phyloP scores from a whole-genome alignment of 2,329 filamentous ascomycete genomes.

The Neoscytalidium dimidiatum region DNA sequence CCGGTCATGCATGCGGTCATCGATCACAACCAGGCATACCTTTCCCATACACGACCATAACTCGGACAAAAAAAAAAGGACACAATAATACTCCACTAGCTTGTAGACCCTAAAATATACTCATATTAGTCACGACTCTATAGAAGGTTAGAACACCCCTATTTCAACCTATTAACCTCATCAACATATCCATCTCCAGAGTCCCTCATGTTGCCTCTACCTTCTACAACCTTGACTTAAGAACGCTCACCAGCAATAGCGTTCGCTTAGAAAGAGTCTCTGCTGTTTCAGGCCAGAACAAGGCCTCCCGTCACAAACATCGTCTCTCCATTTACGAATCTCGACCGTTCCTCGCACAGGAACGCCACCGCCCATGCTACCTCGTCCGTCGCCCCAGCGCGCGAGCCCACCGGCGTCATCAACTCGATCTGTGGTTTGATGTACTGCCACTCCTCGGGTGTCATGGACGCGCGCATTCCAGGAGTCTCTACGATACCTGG shows the following conservation, averaged over 20 bases:
- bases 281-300: not conserved
- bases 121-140: too few relatives aligned
- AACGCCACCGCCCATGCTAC: constrained; percentile 9
- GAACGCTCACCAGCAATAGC: too few relatives aligned
- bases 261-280: not conserved
- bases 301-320: not conserved
- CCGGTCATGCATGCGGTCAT: not conserved
- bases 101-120: too few relatives aligned
- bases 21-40: too few relatives aligned
- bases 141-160: too few relatives aligned
- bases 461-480: constrained; percentile 11
- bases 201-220: too few relatives aligned
- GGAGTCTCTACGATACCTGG: constrained; percentile 1
- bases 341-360: not conserved
- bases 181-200: too few relatives aligned
- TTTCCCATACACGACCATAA: too few relatives aligned
- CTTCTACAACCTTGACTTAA: too few relatives aligned
- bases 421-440: constrained; percentile 8
- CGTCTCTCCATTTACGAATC: not conserved
- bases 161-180: too few relatives aligned
- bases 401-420: not conserved
- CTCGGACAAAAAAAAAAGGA: too few relatives aligned
- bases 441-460: not conserved
- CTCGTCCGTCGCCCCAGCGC: not conserved
- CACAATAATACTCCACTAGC: too few relatives aligned